Percentiles rank a stretch among this genome's conserved stretches.
phyloP scores from a whole-genome alignment of 2,329 filamentous ascomycete species.

The Ophiostoma perfectum region DNA sequence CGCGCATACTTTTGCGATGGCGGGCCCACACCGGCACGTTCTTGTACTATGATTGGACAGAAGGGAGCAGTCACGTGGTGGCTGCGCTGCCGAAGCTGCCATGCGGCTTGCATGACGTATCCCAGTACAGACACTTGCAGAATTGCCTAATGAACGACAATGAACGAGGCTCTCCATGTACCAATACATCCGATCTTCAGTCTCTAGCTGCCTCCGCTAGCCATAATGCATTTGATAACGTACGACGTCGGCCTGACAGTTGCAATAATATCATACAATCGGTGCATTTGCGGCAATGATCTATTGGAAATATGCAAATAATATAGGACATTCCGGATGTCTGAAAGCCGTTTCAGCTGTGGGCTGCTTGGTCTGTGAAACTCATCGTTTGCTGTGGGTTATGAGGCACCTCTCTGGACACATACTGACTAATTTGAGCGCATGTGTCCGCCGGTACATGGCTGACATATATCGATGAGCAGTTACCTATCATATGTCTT shows the following conservation, averaged over 20 bases:
- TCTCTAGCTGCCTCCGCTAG: background rate
- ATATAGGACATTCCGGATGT: background rate
- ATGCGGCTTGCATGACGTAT: slow-evolving; percentile 9
- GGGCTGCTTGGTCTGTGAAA: too few species aligned
- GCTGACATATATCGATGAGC: too few species aligned
- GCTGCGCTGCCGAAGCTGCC: background rate
- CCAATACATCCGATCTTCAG: background rate
- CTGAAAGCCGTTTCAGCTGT: background rate
- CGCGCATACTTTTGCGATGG: slow-evolving; percentile 11
- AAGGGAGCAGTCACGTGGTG: background rate
- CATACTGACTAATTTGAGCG: too few species aligned
- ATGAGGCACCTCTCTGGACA: too few species aligned
- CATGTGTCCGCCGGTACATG: too few species aligned
- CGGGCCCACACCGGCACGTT: background rate
- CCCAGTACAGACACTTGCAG: slow-evolving; percentile 10
- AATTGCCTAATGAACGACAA: background rate
- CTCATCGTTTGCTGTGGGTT: too few species aligned
- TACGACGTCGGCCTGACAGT: background rate
- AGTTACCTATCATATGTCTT: too few species aligned
- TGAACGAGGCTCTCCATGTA: slow-evolving; percentile 5
- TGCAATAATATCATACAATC: background rate
- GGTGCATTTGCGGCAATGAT: too few species aligned
- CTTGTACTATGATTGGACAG: background rate
- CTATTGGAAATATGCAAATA: too few species aligned
- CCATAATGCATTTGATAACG: background rate